Evolutionary conservation across 163 green algal species (phyloP).

Genomic region (Prototheca wickerhamii): DNA sequence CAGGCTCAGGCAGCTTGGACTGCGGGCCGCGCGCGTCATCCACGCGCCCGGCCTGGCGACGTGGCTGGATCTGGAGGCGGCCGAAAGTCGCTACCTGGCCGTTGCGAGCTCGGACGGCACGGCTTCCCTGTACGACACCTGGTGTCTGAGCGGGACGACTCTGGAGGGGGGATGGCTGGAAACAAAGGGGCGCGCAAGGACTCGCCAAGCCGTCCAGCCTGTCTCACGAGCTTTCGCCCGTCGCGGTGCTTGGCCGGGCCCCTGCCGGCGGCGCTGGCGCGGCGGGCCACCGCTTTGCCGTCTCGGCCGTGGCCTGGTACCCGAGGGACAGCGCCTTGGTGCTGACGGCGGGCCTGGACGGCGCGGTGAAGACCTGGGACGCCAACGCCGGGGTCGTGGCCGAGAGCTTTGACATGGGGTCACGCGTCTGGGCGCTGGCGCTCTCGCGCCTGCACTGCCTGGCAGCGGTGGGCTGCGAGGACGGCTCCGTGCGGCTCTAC

Average conservation of each 20-base stretch:
- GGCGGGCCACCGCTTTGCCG: constrained; percentile 32
- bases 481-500: constrained; percentile 51
- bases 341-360: constrained; percentile 39
- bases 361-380: constrained; percentile 63
- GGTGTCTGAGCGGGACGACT: too few species aligned
- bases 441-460: constrained; percentile 65
- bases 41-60: constrained; percentile 20
- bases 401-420: constrained; percentile 40
- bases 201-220: constrained; percentile 4
- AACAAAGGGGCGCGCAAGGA: not conserved
- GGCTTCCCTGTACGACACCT: constrained; percentile 39
- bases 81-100: constrained; percentile 68
- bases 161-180: too few species aligned
- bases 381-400: constrained; percentile 55
- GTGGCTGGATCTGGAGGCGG: constrained; percentile 58
- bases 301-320: constrained; percentile 60
- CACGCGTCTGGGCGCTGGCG: constrained; percentile 45
- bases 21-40: not conserved
- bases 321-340: constrained; percentile 80
- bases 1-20: too few species aligned
- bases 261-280: too few species aligned
- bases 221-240: too few species aligned
- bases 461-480: constrained; percentile 40
- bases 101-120: constrained; percentile 35
- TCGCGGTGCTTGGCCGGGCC: too few species aligned